phyloP scores from a whole-genome alignment of 257 asterid genomes.

The Ocimum tenuiflorum region DNA sequence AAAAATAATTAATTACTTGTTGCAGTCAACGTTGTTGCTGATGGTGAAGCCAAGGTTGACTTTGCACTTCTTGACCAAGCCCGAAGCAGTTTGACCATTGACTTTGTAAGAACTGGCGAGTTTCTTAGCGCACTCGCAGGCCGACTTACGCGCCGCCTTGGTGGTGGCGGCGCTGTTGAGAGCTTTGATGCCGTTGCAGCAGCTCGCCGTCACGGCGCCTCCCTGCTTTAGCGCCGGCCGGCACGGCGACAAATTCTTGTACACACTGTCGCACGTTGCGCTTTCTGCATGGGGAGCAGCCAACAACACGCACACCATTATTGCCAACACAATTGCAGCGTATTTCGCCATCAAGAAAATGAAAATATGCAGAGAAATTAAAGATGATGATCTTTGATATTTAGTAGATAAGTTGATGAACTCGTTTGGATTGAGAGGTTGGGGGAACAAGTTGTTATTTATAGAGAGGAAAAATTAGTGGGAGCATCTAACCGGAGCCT shows the following conservation, averaged over 20 bases:
- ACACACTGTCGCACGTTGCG: constrained; percentile 15
- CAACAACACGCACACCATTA: constrained; percentile 1
- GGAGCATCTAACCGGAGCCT: too few relatives aligned
- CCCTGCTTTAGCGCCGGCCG: background rate
- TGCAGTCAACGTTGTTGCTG: constrained; percentile 20
- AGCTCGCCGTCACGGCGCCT: background rate
- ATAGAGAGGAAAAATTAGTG: background rate
- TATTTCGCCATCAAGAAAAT: constrained; percentile 15
- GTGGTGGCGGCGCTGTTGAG: constrained; percentile 4
- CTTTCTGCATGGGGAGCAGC: background rate
- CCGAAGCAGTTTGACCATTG: background rate
- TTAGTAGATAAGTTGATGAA: background rate
- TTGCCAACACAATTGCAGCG: background rate
- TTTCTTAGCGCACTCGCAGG: constrained; percentile 23
- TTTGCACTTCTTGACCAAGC: background rate
- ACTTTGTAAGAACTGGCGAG: constrained; percentile 5
- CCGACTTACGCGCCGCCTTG: background rate
- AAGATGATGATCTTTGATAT: background rate
- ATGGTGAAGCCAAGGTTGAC: constrained; percentile 22
- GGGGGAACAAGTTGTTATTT: background rate
- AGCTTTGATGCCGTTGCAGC: constrained; percentile 24
- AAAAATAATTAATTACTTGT: constrained; percentile 3
- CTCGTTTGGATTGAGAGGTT: background rate
- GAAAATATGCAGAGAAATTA: background rate
- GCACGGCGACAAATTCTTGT: constrained; percentile 14